Evolutionary conservation across 176 grass and related monocot genomes (phyloP), one percentile per base, ranked within the genome.

Genomic region (Metroxylon sagu): DNA sequence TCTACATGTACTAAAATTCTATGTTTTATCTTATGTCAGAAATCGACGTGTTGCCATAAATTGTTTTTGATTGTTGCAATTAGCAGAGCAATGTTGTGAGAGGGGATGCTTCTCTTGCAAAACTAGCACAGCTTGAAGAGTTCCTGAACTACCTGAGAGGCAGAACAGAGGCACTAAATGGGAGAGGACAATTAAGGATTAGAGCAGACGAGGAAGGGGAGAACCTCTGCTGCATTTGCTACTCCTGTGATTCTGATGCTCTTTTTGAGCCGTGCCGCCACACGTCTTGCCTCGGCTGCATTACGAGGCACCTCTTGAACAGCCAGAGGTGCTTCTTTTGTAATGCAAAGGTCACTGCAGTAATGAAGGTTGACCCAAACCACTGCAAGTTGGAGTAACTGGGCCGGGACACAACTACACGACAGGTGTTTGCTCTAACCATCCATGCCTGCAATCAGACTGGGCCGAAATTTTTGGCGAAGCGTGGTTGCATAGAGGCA

Each of bases 241-340:
- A 88, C 57, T 78, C 69, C 68, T 58, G 78, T 48, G 64, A 81
- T 57, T 85, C 84, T n/a, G 74, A 95, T 64, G 72, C 89, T 50
- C 71, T 80, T 6, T 95, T 95, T 16, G 72, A 85, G 71, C 89
- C 89, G 5, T 95, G 84, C 29, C 89, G 79, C 68, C 89, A 94
- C 76, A 59, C 12, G 52, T 94, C 89, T 48, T 94, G 89, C 70
- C 80, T 82, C 50, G 81, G 84, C 48, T 94, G 89, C 76, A 95
- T 95, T 76, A 85, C 59, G 58, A 66, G 89, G 52, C 89, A 95
- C 61, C 84, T 95, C 57, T 63, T 95, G 71, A 95, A 95, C 30
- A 81, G 78, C 56, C 84, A 95, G 49, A 77, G 84, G 56, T 95
- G 89, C 53, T 95, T 95, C 77, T 95, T 88, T 68, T 95, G 89